Evolutionary conservation across 179 eudicot genomes (phyloP).

Genomic region (Patellifolia procumbens): DNA sequence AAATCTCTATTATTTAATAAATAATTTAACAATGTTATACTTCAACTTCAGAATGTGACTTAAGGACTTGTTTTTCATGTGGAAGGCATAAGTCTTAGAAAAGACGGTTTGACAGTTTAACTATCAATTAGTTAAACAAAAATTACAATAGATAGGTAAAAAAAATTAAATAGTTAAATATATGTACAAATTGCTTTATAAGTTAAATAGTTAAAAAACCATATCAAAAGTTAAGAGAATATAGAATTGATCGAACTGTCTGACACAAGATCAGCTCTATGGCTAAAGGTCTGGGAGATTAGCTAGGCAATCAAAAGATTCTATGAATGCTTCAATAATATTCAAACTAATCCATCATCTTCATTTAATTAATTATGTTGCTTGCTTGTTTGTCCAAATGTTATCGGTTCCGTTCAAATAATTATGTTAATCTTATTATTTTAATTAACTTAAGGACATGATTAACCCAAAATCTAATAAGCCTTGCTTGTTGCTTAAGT

Average conservation of each 20-base stretch:
- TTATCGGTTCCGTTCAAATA: conserved; percentile 19
- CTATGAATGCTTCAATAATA: conserved; percentile 15
- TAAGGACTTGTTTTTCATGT: conserved; percentile 25
- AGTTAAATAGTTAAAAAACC: too few relatives aligned
- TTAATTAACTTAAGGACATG: conserved; percentile 12
- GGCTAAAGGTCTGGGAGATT: conserved; percentile 13
- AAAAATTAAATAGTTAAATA: too few relatives aligned
- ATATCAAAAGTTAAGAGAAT: too few relatives aligned
- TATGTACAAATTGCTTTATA: too few relatives aligned
- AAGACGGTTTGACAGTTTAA: too few relatives aligned
- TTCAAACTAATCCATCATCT: conserved; percentile 18
- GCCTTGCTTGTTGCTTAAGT: conserved; percentile 18
- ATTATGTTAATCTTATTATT: conserved; percentile 6
- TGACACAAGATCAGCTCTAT: too few relatives aligned
- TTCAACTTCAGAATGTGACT: conserved; percentile 13
- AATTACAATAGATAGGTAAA: too few relatives aligned
- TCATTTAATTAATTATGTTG: conserved; percentile 22
- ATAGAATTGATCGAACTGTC: too few relatives aligned
- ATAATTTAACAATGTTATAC: background rate
- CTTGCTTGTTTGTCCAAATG: conserved; percentile 29
- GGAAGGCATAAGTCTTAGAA: too few relatives aligned
- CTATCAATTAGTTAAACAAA: too few relatives aligned
- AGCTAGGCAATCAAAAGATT: conserved; percentile 32
- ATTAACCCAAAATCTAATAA: conserved; percentile 4
- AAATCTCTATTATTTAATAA: background rate